A percentile compares a stretch with the other conserved stretches of the same genome.
These are phyloP conservation scores for Phytophthora foliorum DNA, from an alignment of 352 stramenopile genomes.

Conservation along the genomic window DNA sequence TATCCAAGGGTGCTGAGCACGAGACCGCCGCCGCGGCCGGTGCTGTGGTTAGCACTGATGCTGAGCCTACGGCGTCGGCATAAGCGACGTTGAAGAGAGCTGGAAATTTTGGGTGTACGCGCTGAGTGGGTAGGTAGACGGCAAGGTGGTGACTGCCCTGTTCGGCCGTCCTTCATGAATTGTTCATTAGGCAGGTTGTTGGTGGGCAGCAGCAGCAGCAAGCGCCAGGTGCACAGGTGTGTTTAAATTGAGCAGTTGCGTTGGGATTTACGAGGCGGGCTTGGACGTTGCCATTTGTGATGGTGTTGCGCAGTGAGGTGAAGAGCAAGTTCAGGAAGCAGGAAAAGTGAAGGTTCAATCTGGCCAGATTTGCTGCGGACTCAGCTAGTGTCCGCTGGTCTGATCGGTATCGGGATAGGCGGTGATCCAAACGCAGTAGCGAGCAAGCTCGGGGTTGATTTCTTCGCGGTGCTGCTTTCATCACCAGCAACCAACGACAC, in stretches of 20 bases:
- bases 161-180: conserved; percentile 17
- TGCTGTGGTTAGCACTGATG: conserved; percentile 22
- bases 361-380: no score
- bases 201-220: conserved; percentile 9
- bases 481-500: background rate
- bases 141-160: conserved; percentile 13
- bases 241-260: conserved; percentile 36
- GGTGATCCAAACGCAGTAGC: background rate
- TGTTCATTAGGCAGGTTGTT: conserved; percentile 28
- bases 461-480: background rate
- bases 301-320: background rate
- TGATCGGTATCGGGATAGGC: no score
- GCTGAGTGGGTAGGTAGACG: conserved; percentile 9
- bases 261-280: background rate
- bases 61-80: conserved; percentile 29
- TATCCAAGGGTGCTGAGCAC: conserved; percentile 18
- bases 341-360: background rate
- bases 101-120: conserved; percentile 27
- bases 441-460: background rate
- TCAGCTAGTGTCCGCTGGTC: background rate
- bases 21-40: conserved; percentile 1
- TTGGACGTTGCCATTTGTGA: background rate
- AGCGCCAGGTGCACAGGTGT: conserved; percentile 16
- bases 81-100: conserved; percentile 23
- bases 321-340: background rate